Evolutionary conservation across 495 filamentous ascomycete species (phyloP), one percentile per base, ranked within the genome.

Genomic region (Hypoxylon trugodes): DNA sequence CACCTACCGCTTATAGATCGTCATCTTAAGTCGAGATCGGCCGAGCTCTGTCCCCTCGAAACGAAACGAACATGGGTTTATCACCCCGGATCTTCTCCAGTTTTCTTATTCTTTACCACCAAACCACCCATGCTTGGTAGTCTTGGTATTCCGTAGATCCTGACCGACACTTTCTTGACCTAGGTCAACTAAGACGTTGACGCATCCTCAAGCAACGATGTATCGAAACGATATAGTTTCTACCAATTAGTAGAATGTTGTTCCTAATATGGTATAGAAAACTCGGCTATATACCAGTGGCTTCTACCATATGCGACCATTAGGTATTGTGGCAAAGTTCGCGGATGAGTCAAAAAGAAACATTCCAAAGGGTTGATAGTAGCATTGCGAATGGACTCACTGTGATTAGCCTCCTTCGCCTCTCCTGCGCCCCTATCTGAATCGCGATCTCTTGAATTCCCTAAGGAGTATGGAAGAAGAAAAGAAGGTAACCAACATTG

Each of bases 181-280:
- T 59, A 66, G 46, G 57, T n/a, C n/a, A n/a, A n/a, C n/a, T 66
- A 53, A 66, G 51, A 66, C 57, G 46, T 66, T 61, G 63, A 61
- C 52, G 57, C 57, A 61, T 66, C 57, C 37, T 61, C 46, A 49
- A 56, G 52, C 63, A 52, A 25, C 63, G 33, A 41, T 25, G 33
- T 46, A 48, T 37, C 37, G 36, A 40, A 36, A 49, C 21, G 9
- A 51, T 45, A 33, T 13, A 18, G 13, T 53, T 12, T 12, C 9
- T 13, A 30, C 26, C 28, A 16, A 60, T 60, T 53, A 33, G 48
- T 61, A 32, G 53, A 28, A 51, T 64, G 37, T 16, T n/a, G 15
- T 57, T 42, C 16, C 10, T 13, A 48, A 35, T 22, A 49, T 51
- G 24, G 42, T 22, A 49, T 51, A 33, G 30, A 38, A 19, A 51